Evolutionary conservation across 2,329 filamentous ascomycete genomes (phyloP).

Genomic region (Camillea tinctor): DNA sequence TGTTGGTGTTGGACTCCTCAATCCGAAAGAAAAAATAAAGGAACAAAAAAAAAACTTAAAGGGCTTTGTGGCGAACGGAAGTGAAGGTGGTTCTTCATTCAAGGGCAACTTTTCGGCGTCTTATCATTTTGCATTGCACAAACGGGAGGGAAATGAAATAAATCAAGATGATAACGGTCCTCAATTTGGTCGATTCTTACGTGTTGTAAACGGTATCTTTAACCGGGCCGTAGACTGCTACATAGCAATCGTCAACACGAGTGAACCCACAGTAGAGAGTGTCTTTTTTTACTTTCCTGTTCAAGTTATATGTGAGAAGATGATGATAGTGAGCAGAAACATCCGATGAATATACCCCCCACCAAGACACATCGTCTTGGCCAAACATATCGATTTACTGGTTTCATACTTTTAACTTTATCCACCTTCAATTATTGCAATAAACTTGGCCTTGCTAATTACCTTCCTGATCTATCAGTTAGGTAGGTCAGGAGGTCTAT

Average conservation of each 20-base stretch:
- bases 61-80: constrained; percentile 10
- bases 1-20: constrained; percentile 36
- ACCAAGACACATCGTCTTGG: neutral
- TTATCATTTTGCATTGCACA: constrained; percentile 29
- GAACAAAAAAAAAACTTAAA: constrained; percentile 8
- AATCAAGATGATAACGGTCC: constrained; percentile 11
- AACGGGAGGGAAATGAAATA: constrained; percentile 18
- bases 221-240: constrained; percentile 17
- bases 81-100: constrained; percentile 12
- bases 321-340: neutral
- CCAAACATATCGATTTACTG: too few relatives aligned
- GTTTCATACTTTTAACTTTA: too few relatives aligned
- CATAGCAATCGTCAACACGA: constrained; percentile 21
- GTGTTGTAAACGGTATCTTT: constrained; percentile 13
- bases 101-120: constrained; percentile 29
- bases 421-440: too few relatives aligned
- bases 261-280: constrained; percentile 3
- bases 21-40: constrained; percentile 13
- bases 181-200: constrained; percentile 20
- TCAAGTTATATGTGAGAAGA: neutral
- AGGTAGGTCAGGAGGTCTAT: too few relatives aligned
- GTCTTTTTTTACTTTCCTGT: neutral
- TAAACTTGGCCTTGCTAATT: too few relatives aligned
- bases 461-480: too few relatives aligned
- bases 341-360: neutral